These are phyloP conservation scores for Dillenia suffruticosa DNA, from an alignment of 164 flowering plant genomes.

Conservation along the genomic window DNA sequence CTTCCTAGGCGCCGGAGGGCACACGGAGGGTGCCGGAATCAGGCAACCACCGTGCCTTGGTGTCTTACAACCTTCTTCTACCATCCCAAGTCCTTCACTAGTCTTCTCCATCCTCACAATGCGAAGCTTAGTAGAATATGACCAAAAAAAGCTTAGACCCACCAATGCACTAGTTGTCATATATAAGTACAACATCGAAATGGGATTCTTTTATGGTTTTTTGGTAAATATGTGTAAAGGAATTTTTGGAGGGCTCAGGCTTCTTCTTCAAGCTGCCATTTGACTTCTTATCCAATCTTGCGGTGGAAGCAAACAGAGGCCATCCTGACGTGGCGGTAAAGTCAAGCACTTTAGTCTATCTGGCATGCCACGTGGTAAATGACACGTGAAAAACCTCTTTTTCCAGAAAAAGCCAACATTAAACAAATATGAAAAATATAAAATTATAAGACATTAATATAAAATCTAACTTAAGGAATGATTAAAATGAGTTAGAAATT, in stretches of 20 bases:
- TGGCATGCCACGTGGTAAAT: no score
- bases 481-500: no score
- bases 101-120: background rate
- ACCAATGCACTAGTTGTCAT: background rate
- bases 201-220: background rate
- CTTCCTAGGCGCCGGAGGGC: slow-evolving; percentile 48
- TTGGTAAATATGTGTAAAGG: background rate
- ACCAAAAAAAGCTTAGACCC: background rate
- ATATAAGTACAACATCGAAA: background rate
- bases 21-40: slow-evolving; percentile 27
- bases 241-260: background rate
- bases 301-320: background rate
- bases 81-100: background rate
- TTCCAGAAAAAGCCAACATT: no score
- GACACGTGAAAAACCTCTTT: no score
- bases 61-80: slow-evolving; percentile 41
- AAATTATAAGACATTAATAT: no score
- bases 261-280: slow-evolving; percentile 9
- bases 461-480: no score
- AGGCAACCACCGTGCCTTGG: slow-evolving; percentile 29
- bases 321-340: no score
- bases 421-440: no score
- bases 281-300: slow-evolving; percentile 1
- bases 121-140: background rate
- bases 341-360: no score